phyloP scores from a whole-genome alignment of 2,329 filamentous ascomycete species.

The Fusarium anguioides region DNA sequence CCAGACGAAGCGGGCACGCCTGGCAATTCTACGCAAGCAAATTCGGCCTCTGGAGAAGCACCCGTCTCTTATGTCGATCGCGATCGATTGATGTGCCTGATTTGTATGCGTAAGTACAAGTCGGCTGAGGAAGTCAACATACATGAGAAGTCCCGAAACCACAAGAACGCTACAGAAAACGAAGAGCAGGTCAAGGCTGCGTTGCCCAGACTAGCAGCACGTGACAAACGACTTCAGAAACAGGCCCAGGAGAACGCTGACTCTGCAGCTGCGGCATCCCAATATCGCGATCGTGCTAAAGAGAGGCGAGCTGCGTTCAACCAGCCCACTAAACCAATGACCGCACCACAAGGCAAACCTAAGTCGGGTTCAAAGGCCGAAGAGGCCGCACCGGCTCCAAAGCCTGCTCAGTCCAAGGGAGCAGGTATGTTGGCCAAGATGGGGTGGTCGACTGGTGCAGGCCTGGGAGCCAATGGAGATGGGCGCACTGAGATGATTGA shows the following conservation, averaged over 20 bases:
- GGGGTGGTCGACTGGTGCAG: constrained; percentile 75
- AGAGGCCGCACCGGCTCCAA: constrained; percentile 31
- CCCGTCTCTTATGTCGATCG: constrained; percentile 68
- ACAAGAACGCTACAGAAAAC: constrained; percentile 55
- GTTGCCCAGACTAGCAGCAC: constrained; percentile 52
- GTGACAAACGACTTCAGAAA: constrained; percentile 53
- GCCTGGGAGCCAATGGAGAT: constrained; percentile 71
- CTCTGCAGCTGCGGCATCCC: constrained; percentile 43
- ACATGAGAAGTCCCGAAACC: constrained; percentile 57
- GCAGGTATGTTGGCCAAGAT: constrained; percentile 77
- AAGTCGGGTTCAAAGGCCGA: constrained; percentile 39
- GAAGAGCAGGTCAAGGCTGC: constrained; percentile 62
- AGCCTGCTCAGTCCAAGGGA: constrained; percentile 66
- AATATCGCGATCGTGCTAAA: constrained; percentile 74
- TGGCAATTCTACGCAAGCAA: constrained; percentile 1
- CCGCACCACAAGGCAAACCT: constrained; percentile 52
- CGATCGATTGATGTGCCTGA: constrained; percentile 58
- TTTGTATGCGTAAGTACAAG: constrained; percentile 61
- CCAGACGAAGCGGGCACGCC: constrained; percentile 12
- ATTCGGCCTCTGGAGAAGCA: constrained; percentile 3
- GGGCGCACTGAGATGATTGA: constrained; percentile 73
- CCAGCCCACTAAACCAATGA: constrained; percentile 66
- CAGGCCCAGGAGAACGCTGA: constrained; percentile 43
- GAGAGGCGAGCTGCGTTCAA: constrained; percentile 72
- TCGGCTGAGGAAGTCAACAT: constrained; percentile 55